Conservation (phyloP, 106 monocot species). For the Phalaenopsis aphrodite region DNA sequence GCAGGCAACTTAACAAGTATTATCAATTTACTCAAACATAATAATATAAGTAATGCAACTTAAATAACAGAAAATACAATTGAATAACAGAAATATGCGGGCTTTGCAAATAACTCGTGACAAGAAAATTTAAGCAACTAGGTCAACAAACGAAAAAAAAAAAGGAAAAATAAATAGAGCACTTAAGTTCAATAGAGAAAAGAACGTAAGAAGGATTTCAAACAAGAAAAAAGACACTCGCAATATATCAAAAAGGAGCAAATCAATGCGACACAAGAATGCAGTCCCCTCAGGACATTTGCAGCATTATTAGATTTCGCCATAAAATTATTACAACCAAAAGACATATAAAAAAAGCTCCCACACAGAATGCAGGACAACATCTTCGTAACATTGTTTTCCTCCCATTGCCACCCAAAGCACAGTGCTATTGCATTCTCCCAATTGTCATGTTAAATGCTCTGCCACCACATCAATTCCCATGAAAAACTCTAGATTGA, state of each 20-base stretch:
- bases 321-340: neutral
- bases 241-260: neutral
- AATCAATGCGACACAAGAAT: neutral
- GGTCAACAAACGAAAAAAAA: neutral
- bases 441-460: neutral
- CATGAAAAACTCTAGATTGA: neutral
- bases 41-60: neutral
- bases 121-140: neutral
- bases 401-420: neutral
- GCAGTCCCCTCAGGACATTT: neutral
- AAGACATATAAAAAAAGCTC: too few species aligned
- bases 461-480: neutral
- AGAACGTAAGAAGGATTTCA: neutral
- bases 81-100: neutral
- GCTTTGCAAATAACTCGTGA: neutral
- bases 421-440: neutral
- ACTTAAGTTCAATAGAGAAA: neutral
- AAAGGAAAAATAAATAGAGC: neutral
- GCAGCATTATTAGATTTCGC: neutral
- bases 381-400: neutral
- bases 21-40: neutral
- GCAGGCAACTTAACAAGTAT: neutral
- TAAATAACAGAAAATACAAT: neutral
- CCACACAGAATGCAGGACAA: too few species aligned
- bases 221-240: neutral